These are phyloP conservation scores for Pisolithus microcarpus DNA, from an alignment of 768 basidiomycete species.

Conservation along the genomic window DNA sequence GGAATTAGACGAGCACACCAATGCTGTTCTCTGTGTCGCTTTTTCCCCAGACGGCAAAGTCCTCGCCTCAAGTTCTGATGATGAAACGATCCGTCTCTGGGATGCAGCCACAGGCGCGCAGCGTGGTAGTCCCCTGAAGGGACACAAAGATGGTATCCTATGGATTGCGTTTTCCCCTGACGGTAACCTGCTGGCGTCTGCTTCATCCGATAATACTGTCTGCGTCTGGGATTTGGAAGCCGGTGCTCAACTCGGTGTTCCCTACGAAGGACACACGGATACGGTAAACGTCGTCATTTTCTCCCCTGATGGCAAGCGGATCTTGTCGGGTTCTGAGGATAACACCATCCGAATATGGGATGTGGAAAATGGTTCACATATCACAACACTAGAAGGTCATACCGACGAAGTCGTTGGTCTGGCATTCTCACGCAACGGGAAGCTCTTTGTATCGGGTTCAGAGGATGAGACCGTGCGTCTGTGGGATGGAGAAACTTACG, in stretches of 20 bases:
- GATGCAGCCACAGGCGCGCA: not conserved
- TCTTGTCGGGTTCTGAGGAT: not conserved
- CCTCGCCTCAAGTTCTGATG: slow-evolving; percentile 5
- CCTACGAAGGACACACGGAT: not conserved
- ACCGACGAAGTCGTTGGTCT: not conserved
- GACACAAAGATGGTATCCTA: not conserved
- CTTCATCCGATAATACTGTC: not conserved
- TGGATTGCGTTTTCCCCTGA: not conserved
- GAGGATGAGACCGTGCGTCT: slow-evolving; percentile 7
- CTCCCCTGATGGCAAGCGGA: slow-evolving; percentile 4
- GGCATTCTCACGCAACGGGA: slow-evolving; percentile 10
- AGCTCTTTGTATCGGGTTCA: slow-evolving; percentile 13
- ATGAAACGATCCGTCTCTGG: slow-evolving; percentile 15
- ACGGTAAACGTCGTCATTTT: not conserved
- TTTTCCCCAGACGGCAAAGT: slow-evolving; percentile 12
- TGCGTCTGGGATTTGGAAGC: not conserved
- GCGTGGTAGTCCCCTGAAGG: not conserved
- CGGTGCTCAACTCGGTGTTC: not conserved
- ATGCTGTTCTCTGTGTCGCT: slow-evolving; percentile 3
- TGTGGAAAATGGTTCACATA: slow-evolving; percentile 1
- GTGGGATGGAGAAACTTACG: slow-evolving; percentile 14
- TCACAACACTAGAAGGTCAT: slow-evolving; percentile 1
- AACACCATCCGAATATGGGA: not conserved
- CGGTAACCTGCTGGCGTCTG: not conserved
- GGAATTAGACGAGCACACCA: slow-evolving; percentile 5